Conservation (phyloP, 441 rosid species). For the Arabidopsis hybrid region DNA sequence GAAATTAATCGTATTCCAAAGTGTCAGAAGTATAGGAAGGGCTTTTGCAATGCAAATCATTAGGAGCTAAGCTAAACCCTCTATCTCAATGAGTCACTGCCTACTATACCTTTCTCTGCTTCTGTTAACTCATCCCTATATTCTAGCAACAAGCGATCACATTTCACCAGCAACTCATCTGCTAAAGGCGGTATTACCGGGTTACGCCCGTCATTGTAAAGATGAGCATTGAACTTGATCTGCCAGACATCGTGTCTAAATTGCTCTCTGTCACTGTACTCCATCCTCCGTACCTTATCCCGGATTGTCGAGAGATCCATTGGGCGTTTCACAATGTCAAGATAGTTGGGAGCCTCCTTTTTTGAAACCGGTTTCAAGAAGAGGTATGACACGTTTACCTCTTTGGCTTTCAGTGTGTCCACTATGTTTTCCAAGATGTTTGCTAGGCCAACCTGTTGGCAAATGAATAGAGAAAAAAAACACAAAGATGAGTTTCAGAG, state of each 20-base stretch:
- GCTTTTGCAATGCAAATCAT: not conserved
- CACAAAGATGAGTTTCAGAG: too few species aligned
- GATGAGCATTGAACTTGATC: constrained; percentile 84
- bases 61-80: not conserved
- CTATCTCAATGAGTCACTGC: constrained; percentile 17
- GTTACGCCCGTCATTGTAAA: constrained; percentile 80
- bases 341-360: too few species aligned
- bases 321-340: too few species aligned
- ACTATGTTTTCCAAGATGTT: too few species aligned
- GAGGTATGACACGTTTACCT: too few species aligned
- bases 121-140: constrained; percentile 53
- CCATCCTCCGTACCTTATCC: constrained; percentile 86
- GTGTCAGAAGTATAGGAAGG: not conserved
- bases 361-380: too few species aligned
- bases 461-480: too few species aligned
- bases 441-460: too few species aligned
- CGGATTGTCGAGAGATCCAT: constrained; percentile 79
- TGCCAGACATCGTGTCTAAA: constrained; percentile 92
- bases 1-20: not conserved
- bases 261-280: constrained; percentile 72
- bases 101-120: constrained; percentile 76
- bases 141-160: constrained; percentile 74
- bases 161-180: constrained; percentile 86
- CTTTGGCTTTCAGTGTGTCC: too few species aligned
- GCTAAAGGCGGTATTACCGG: constrained; percentile 93